Base-by-base conservation (phyloP, 176 grass and related monocot genomes). In the Bolboschoenus planiculmis region DNA sequence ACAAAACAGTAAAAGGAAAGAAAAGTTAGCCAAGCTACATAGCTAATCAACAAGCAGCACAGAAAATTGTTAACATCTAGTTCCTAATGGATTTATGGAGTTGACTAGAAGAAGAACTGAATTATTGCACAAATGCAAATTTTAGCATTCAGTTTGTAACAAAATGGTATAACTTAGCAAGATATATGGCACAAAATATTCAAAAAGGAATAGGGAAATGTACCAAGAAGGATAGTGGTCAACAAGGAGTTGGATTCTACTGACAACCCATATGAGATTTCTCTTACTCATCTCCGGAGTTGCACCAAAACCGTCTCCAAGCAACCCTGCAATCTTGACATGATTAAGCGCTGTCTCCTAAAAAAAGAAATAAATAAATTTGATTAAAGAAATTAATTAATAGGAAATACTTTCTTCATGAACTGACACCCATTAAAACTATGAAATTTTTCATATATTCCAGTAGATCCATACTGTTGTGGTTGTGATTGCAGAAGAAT, bases 311-410 rank as follows among this genome's bases (percentile, higher is more conserved):
- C 97, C 97, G 85, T 96, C 93, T 24, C 91, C 97, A 29, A 99
- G 83, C 57, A 99, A 90, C 42, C 97, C 97, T 57, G 89, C 97
- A 51, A 85, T 85, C 70, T 86, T 96, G 72, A 99, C 97, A 89
- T 99, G 97, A 46, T 99, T 99, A 84, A 99, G 92, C 10, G 93
- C 97, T 3, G 97, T 99, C 91, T 99, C 97, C 97, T 99, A 87
- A 29, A 88, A 83, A 82, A 63, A 43, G 6, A 60, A 3, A 11
- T 79, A 65, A 56, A 89, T n/a, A 10, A 31, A 67, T 7, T 81
- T 73, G 1, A 39, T 85, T 15, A 36, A 27, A 83, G 4, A 7
- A 71, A 89, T 43, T 85, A 76, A 27, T 82, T 29, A 65, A 64
- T 20, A 76, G 4, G 26, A 14, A 33, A 51, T 18, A 51, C 4